Conservation (phyloP, 331 rosid genomes). For the Rosa hybrid region DNA sequence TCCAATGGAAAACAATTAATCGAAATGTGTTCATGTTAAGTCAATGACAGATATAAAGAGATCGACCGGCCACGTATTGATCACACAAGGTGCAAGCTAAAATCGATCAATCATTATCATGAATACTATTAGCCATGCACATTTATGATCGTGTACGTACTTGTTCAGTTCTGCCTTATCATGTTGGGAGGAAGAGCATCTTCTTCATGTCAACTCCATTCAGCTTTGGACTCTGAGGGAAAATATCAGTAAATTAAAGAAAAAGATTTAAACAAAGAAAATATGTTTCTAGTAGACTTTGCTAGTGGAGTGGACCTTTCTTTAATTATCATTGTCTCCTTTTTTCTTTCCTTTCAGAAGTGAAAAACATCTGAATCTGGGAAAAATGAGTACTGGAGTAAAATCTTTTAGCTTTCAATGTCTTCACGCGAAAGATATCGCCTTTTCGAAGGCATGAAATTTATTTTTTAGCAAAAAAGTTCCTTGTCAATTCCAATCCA, state of each 20-base stretch:
- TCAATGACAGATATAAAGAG: not conserved
- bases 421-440: not conserved
- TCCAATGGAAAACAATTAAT: not conserved
- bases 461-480: not conserved
- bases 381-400: not conserved
- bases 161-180: slow-evolving; percentile 9
- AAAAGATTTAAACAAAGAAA: not conserved
- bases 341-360: not conserved
- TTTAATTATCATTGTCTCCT: not conserved
- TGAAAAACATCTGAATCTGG: slow-evolving; percentile 7
- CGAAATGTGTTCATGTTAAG: not conserved
- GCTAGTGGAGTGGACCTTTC: not conserved
- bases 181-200: not conserved
- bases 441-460: not conserved
- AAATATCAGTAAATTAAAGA: not conserved
- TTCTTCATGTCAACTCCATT: not conserved
- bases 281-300: not conserved
- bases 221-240: not conserved
- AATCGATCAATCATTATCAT: not conserved
- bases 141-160: not conserved
- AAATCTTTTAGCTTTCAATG: not conserved
- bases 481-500: not conserved
- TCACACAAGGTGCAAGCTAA: slow-evolving; percentile 6
- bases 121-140: slow-evolving; percentile 18
- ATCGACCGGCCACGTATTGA: not conserved